Evolutionary conservation across 2,329 filamentous ascomycete genomes (phyloP), one percentile per base, ranked within the genome.

Genomic region (Aspergillus thermomutatus): DNA sequence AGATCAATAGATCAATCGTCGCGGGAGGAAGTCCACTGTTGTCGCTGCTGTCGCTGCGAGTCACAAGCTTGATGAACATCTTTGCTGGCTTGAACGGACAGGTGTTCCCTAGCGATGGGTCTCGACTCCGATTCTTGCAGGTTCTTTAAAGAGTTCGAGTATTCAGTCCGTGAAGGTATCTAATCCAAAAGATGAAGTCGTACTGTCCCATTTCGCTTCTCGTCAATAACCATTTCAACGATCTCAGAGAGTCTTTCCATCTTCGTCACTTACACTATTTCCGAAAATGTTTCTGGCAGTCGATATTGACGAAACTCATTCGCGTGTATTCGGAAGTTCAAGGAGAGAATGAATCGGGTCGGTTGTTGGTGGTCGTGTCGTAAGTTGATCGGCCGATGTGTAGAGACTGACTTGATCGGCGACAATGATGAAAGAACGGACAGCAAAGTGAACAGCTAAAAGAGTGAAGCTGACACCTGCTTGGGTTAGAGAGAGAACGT

Each of bases 1-100:
- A 83, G 66, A 96, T 89, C 71, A 96, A 79, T 46, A 96, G 84
- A 70, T 91, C 87, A 72, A 92, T 81, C 78, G 89, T 86, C 48
- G 83, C 82, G 40, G 77, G 76, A 59, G 80, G 84, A 64, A 89
- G 77, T 62, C 81, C 79, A 58, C 71, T 71, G 58, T 77, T 67
- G 58, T 75, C 71, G 57, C 77, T 67, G 58, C 75, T 76, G 65
- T 75, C 66, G 59, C 66, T 64, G 55, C 85, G 83, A 69, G 77
- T 73, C 65, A 82, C 77, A 62, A 87, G 69, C 54, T 71, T 66
- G 54, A 69, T 73, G 61, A 82, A 64, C 64, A 66, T 68, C 28
- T 58, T 66, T 57, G 65, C 56, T 64, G 59, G 54, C 37, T 56
- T 41, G 26, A 4, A 27, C 11, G 17, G 47, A 58, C 46, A 31